Evolutionary conservation across 768 basidiomycete species (phyloP).

Genomic region (Fistulinella prunicolor): DNA sequence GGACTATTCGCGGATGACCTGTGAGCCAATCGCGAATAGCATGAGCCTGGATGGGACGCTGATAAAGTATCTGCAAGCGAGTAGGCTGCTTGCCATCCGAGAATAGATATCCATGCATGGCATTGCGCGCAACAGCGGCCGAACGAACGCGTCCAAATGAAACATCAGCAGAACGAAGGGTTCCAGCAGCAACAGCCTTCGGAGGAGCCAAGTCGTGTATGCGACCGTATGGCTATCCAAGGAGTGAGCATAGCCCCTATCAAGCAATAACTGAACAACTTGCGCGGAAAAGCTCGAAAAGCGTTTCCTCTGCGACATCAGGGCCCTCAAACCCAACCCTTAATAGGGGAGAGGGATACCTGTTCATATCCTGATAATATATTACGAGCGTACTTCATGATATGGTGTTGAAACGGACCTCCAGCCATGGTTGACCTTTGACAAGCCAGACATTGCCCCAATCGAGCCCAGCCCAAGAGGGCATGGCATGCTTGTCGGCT

Average conservation of each 20-base stretch:
- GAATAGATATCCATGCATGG: slow-evolving; percentile 59
- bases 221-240: slow-evolving; percentile 71
- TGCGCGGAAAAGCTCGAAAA: slow-evolving; percentile 79
- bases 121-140: slow-evolving; percentile 82
- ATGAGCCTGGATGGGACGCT: slow-evolving; percentile 63
- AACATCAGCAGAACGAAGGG: slow-evolving; percentile 62
- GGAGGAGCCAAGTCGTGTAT: slow-evolving; percentile 67
- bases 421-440: slow-evolving; percentile 75
- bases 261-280: slow-evolving; percentile 24
- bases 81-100: slow-evolving; percentile 31
- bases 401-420: slow-evolving; percentile 44
- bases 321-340: slow-evolving; percentile 87
- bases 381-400: neutral
- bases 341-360: slow-evolving; percentile 71
- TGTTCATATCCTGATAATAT: slow-evolving; percentile 68
- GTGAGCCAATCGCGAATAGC: slow-evolving; percentile 76
- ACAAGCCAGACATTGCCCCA: slow-evolving; percentile 66
- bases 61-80: slow-evolving; percentile 55
- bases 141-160: slow-evolving; percentile 60
- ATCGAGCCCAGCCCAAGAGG: slow-evolving; percentile 58
- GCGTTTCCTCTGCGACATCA: slow-evolving; percentile 73
- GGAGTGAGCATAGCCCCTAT: slow-evolving; percentile 1
- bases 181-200: slow-evolving; percentile 58
- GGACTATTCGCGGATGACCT: slow-evolving; percentile 79
- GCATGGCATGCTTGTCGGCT: slow-evolving; percentile 47